Evolutionary conservation across 345 rosid genomes (phyloP).

Genomic region (Atalantia buxifolia): DNA sequence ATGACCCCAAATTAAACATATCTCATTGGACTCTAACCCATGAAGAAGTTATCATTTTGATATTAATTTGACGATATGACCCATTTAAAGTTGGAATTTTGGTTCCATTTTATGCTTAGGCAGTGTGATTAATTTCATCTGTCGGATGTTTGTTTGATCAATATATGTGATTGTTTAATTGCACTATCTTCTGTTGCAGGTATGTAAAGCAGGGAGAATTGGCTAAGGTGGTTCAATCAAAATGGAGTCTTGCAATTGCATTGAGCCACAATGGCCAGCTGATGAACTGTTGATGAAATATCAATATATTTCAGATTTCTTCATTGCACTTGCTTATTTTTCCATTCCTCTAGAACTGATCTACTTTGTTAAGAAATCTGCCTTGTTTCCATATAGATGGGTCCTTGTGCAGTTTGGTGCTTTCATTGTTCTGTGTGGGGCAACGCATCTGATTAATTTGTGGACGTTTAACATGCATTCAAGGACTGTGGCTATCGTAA

Average conservation of each 20-base stretch:
- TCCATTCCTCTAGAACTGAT: conserved; percentile 95
- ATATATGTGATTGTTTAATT: not conserved
- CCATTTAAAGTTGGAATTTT: not conserved
- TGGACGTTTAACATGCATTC: conserved; percentile 84
- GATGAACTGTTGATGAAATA: conserved; percentile 92
- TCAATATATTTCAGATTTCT: conserved; percentile 97
- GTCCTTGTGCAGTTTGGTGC: conserved; percentile 99
- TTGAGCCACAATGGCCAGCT: conserved; percentile 95
- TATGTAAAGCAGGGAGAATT: conserved; percentile 25
- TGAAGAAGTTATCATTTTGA: not conserved
- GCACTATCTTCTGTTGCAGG: conserved; percentile 17
- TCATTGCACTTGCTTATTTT: conserved; percentile 95
- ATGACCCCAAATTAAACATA: no score
- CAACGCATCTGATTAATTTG: conserved; percentile 89
- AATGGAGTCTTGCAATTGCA: conserved; percentile 91
- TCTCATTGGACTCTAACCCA: no score
- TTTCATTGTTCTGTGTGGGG: conserved; percentile 98
- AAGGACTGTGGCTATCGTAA: conserved; percentile 72
- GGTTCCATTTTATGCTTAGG: not conserved
- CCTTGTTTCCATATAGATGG: conserved; percentile 93
- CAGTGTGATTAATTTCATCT: not conserved
- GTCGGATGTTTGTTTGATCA: not conserved
- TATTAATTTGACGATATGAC: not conserved
- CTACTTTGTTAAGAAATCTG: conserved; percentile 95
- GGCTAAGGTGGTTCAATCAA: conserved; percentile 12